These are phyloP conservation scores for Eucalyptus shirleyi DNA, from an alignment of 345 rosid genomes.

Conservation along the genomic window DNA sequence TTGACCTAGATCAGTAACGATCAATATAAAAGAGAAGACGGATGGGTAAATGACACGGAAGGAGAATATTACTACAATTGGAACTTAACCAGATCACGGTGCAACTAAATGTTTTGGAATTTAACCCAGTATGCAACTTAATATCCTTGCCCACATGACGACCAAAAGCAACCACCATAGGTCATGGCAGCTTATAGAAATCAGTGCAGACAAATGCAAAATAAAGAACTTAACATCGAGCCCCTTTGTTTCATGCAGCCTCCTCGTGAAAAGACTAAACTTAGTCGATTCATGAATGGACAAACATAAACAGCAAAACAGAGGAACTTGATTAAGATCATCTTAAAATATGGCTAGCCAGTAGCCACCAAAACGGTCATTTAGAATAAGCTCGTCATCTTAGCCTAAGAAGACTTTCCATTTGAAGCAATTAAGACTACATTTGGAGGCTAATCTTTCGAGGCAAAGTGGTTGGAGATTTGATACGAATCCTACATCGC, in stretches of 20 bases:
- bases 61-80: no score
- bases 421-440: not conserved
- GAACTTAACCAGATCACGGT: no score
- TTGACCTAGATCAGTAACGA: no score
- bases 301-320: not conserved
- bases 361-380: not conserved
- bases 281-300: not conserved
- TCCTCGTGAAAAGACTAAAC: not conserved
- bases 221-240: not conserved
- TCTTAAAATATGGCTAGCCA: not conserved
- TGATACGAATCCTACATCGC: not conserved
- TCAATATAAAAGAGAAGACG: no score
- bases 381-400: not conserved
- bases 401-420: not conserved
- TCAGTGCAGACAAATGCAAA: not conserved
- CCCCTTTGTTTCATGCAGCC: not conserved
- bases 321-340: not conserved
- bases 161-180: not conserved
- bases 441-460: not conserved
- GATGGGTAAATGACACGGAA: no score
- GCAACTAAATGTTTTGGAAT: not conserved
- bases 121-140: not conserved
- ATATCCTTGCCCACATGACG: not conserved
- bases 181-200: not conserved
- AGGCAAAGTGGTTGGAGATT: not conserved